Base-by-base conservation (phyloP, 257 asterid genomes). In the Dorcoceras hygrometricum region DNA sequence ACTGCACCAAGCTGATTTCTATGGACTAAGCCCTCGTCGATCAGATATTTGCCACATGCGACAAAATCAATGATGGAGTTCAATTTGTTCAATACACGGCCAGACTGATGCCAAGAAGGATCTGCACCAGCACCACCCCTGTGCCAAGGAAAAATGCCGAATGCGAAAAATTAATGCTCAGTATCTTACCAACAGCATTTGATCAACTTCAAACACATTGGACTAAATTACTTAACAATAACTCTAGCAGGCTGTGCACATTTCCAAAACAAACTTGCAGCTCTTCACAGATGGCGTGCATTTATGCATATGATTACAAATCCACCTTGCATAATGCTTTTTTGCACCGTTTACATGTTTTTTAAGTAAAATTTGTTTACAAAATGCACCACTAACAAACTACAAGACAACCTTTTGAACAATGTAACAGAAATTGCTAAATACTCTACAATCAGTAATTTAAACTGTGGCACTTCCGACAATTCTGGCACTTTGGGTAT, bases 61-160 rank as follows among this genome's bases (percentile, higher is more conserved):
- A 90, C 65, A 48, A 88, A 90, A 83, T 93, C 99, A 46, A 56
- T 62, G 16, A 93, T 67, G 25, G 97, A 88, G 72, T 85, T 90
- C 57, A 88, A 76, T 84, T 93, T 93, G 70, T 71, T 75, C 64
- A 82, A 62, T 77, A 91, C 96, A 63, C 96, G 62, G 12, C 99
- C 95, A 5, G 72, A 74, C 36, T 67, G 72, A 78, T 90, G 97
- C 99, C 99, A 90, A 10, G 77, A 80, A 66, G 92, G 81, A 78
- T 81, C 83, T 1, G 78, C 71, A 72, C 95, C 95, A 64, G 89
- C 91, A 62, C 96, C 97, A 59, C 97, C 99, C 76, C 97, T 90
- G 76, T 62, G 25, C 56, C 66, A 26, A 4, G 26, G 69, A 60
- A 71, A n/a, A 31, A 61, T 36, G 31, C 51, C 59, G 34, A 57